Percentiles rank a stretch among this genome's conserved stretches.
These are phyloP conservation scores for Epichloe uncinata DNA, from an alignment of 2,329 filamentous ascomycete species.

Conservation along the genomic window DNA sequence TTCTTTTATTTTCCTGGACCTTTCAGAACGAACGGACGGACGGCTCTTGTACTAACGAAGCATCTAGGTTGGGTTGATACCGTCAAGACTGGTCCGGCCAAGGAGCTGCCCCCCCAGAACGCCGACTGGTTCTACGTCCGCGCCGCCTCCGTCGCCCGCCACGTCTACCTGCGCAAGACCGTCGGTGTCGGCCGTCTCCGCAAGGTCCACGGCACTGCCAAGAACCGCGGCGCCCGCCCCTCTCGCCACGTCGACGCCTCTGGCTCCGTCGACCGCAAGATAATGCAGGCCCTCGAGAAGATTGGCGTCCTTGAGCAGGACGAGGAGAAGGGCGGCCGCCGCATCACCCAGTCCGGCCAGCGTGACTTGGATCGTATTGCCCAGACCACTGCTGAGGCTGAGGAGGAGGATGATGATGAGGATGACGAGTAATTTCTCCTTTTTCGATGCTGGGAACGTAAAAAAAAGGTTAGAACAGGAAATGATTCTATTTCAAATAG, in stretches of 20 bases:
- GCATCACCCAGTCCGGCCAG: slow-evolving; percentile 96
- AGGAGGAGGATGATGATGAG: slow-evolving; percentile 49
- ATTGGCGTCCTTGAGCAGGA: slow-evolving; percentile 96
- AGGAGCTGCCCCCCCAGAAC: slow-evolving; percentile 92
- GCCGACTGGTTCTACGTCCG: slow-evolving; percentile 94
- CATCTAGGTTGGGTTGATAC: slow-evolving; percentile 88
- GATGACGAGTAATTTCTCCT: slow-evolving; percentile 46
- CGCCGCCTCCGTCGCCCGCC: slow-evolving; percentile 87
- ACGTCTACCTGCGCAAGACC: slow-evolving; percentile 99
- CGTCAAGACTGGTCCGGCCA: slow-evolving; percentile 93
- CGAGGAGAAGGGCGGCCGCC: slow-evolving; percentile 95
- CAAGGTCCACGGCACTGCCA: slow-evolving; percentile 90
- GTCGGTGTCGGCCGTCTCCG: slow-evolving; percentile 96
- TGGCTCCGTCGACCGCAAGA: slow-evolving; percentile 92
- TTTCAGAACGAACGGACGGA: too few relatives aligned
- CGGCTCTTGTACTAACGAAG: too few relatives aligned
- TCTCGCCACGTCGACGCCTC: slow-evolving; percentile 92
- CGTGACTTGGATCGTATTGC: slow-evolving; percentile 97
- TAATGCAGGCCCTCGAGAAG: slow-evolving; percentile 96
- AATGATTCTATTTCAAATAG: neutral
- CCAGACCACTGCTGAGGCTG: slow-evolving; percentile 63
- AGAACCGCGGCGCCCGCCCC: slow-evolving; percentile 90
- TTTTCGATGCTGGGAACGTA: neutral
- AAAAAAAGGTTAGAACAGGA: neutral
- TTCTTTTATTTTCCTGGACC: too few relatives aligned